phyloP scores from a whole-genome alignment of 2,329 filamentous ascomycete genomes.

The Penicillium sp. region DNA sequence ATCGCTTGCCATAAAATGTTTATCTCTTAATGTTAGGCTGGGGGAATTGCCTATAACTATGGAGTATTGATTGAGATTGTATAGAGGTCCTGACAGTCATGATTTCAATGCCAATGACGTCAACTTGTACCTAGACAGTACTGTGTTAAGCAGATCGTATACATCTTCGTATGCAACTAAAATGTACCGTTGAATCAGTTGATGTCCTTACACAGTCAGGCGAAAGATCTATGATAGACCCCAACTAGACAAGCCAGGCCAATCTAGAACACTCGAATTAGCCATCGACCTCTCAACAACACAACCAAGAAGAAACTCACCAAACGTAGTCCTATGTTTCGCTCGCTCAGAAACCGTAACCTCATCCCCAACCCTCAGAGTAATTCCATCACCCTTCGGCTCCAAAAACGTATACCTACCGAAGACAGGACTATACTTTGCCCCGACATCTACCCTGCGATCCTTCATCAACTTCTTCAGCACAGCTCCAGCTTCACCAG shows the following conservation, averaged over 20 bases:
- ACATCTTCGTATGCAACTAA: not conserved
- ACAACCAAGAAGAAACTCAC: slow-evolving; percentile 40
- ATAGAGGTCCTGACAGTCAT: not conserved
- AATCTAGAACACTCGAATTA: slow-evolving; percentile 26
- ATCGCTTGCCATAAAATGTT: too few relatives aligned
- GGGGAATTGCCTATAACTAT: too few relatives aligned
- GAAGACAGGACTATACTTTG: slow-evolving; percentile 67
- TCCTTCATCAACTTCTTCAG: slow-evolving; percentile 68
- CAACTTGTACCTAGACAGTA: not conserved
- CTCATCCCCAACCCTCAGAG: slow-evolving; percentile 55
- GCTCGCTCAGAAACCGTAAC: slow-evolving; percentile 52
- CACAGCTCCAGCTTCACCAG: slow-evolving; percentile 57
- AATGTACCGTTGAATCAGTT: not conserved
- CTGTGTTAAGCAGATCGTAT: not conserved
- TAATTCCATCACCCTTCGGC: slow-evolving; percentile 31
- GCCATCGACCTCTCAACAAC: slow-evolving; percentile 5
- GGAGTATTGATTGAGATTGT: too few relatives aligned
- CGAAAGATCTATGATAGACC: too few relatives aligned
- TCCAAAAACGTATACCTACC: slow-evolving; percentile 66
- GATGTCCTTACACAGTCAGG: not conserved
- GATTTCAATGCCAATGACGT: not conserved
- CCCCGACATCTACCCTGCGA: slow-evolving; percentile 65
- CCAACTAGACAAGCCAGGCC: slow-evolving; percentile 33
- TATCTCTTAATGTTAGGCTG: too few relatives aligned
- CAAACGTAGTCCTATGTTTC: slow-evolving; percentile 52